Base-by-base conservation (phyloP, 306 rosid genomes). In the Notholithocarpus densiflorus region DNA sequence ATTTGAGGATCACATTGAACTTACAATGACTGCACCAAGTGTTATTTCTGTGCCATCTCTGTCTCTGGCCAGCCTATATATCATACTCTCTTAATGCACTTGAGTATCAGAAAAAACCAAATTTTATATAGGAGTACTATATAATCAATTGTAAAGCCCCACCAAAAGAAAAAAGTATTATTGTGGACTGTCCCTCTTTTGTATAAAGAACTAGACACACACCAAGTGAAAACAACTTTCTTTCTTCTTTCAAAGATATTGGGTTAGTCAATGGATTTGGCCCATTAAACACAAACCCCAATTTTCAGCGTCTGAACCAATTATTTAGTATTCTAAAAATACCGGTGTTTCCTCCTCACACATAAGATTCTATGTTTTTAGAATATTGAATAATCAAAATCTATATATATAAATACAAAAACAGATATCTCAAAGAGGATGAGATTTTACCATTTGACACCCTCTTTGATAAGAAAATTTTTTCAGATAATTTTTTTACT, bases 141-240 rank as follows among this genome's bases (percentile, higher is more conserved):
- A 79, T 81, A 72, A 88, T 82, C 78, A 80, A 27, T 70, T 75
- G 83, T 73, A 14, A 82, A 81, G 86, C 78, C 91, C 90, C 90
- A 86, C 89, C 87, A 84, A 69, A 62, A 32, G 72, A 56, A 64
- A 34, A 74, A 85, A 81, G 74, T 45, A 73, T 71, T 26, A 82
- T 72, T 29, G 86, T 75, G 85, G 82, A 82, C 79, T 68, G 84
- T 80, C 78, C 87, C 80, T 88, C 86, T 86, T 79, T 60, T n/a
- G 27, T 79, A 72, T 56, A 81, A 84, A 59, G 81, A 82, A 71
- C 81, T 59, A 68, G 78, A 62, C 87, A 78, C 72, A 77, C 74
- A 76, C 75, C 72, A 79, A 78, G 75, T 70, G 73, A 74, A 27
- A 82, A 75, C 80, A 82, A 56, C 80, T 79, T 81, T 79, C 65